phyloP scores from a whole-genome alignment of 1,139 yeast species.

The Arxiozyma heterogenica region DNA sequence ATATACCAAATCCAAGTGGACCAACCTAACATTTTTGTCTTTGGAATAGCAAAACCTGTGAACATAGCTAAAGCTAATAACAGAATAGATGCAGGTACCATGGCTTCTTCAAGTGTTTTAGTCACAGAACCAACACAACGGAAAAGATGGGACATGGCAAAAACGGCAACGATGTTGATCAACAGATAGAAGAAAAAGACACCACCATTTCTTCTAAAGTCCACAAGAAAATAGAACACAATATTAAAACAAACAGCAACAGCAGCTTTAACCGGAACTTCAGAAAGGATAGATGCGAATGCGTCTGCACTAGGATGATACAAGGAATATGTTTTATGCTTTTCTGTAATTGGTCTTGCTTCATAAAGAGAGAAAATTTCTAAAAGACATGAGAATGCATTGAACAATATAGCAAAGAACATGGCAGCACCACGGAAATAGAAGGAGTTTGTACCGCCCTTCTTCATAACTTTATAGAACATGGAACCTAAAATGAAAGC shows the following conservation, averaged over 20 bases:
- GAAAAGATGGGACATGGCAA: conserved; percentile 65
- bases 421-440: conserved; percentile 62
- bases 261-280: conserved; percentile 52
- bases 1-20: conserved; percentile 70
- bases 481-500: conserved; percentile 66
- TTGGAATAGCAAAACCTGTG: conserved; percentile 69
- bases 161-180: conserved; percentile 44
- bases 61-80: conserved; percentile 53
- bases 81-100: conserved; percentile 62
- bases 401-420: conserved; percentile 70
- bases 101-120: conserved; percentile 54
- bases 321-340: conserved; percentile 65
- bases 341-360: conserved; percentile 69
- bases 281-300: conserved; percentile 56
- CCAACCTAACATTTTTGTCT: conserved; percentile 65
- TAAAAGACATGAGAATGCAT: conserved; percentile 65
- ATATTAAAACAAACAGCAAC: conserved; percentile 53
- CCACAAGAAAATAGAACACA: conserved; percentile 56
- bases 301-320: conserved; percentile 78
- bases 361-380: conserved; percentile 64
- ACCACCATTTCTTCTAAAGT: conserved; percentile 59
- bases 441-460: conserved; percentile 43
- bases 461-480: conserved; percentile 49
- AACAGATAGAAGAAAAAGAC: conserved; percentile 59
- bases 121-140: conserved; percentile 61